Conservation (phyloP, 2,329 filamentous ascomycete species). For the Aspergillus sp. region DNA sequence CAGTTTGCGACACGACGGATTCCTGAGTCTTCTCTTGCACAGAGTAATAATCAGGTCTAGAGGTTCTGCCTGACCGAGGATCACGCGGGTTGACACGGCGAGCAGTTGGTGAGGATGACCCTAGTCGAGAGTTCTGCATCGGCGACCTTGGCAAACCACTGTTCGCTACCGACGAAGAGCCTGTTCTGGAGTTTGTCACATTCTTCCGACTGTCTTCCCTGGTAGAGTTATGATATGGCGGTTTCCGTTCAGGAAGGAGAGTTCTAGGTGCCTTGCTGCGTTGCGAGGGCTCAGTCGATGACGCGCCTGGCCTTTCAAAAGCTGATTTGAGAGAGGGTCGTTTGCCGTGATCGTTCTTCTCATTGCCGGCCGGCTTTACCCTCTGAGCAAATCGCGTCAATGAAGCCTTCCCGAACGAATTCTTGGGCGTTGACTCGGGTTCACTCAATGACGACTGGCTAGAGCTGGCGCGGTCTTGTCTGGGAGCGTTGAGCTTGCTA, state of each 20-base stretch:
- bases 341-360: conserved; percentile 26
- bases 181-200: conserved; percentile 1
- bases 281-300: conserved; percentile 6
- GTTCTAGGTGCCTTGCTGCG: conserved; percentile 20
- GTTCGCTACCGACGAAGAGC: conserved; percentile 23
- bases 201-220: conserved; percentile 6
- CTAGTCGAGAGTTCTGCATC: conserved; percentile 21
- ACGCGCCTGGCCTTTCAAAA: conserved; percentile 11
- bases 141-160: conserved; percentile 28
- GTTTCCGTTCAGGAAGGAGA: conserved; percentile 17
- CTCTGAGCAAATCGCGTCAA: conserved; percentile 35
- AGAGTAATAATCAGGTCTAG: conserved; percentile 32
- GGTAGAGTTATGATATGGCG: conserved; percentile 2
- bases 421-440: conserved; percentile 21
- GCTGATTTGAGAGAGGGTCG: conserved; percentile 18
- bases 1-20: conserved; percentile 41
- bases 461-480: conserved; percentile 4
- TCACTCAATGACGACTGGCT: conserved; percentile 18
- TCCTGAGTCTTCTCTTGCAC: conserved; percentile 40
- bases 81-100: conserved; percentile 15
- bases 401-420: conserved; percentile 24
- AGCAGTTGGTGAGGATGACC: conserved; percentile 21
- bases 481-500: neutral
- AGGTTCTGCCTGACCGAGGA: conserved; percentile 13
- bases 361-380: conserved; percentile 25